Percentiles rank a stretch among this genome's conserved stretches.
phyloP scores from a whole-genome alignment of 163 green algal genomes.

The Scenedesmus sp. region DNA sequence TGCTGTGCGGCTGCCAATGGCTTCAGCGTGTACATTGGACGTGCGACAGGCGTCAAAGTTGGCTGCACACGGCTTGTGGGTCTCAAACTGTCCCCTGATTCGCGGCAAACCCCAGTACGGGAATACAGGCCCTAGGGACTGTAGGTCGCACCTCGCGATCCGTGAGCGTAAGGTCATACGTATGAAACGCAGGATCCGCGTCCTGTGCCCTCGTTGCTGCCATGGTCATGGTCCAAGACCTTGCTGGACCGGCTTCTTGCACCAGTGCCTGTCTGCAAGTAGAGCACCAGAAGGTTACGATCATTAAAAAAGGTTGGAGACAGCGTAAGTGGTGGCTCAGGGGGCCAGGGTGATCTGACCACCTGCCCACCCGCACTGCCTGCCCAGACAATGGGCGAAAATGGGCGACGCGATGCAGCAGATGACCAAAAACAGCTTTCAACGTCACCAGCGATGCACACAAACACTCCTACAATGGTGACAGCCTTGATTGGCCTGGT shows the following conservation, averaged over 20 bases:
- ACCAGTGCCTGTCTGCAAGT: background rate
- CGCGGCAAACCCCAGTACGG: background rate
- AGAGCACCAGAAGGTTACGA: background rate
- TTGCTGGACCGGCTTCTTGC: background rate
- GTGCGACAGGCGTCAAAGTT: background rate
- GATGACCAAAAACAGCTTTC: background rate
- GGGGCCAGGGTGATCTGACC: background rate
- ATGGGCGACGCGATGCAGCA: background rate
- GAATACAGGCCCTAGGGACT: background rate
- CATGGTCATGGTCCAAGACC: background rate
- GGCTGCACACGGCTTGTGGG: background rate
- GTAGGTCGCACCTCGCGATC: conserved; percentile 7
- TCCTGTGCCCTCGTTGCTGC: background rate
- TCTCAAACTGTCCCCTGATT: background rate
- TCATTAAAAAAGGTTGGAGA: background rate
- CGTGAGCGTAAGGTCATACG: conserved; percentile 23
- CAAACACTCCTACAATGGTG: background rate
- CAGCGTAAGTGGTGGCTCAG: background rate
- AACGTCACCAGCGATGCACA: background rate
- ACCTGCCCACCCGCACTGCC: background rate
- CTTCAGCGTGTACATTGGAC: background rate
- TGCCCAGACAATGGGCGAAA: background rate
- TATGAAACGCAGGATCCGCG: conserved; percentile 8
- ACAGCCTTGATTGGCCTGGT: background rate
- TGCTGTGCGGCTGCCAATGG: background rate